Evolutionary conservation across 2,329 filamentous ascomycete genomes (phyloP).

Genomic region (Ceratocystis cubensis): DNA sequence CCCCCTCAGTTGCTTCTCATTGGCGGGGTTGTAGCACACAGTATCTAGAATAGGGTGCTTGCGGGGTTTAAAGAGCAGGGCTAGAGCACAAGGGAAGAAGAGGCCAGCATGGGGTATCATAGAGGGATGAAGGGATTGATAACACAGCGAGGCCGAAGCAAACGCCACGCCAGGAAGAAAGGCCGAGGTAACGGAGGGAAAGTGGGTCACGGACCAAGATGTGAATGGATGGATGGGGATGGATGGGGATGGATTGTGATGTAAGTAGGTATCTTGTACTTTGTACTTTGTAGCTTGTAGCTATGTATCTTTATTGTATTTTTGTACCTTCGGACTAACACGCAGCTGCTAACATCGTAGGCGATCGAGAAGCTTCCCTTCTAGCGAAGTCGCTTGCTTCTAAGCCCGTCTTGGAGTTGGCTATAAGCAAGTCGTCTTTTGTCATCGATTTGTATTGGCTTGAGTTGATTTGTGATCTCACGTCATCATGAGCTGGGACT

Average conservation of each 20-base stretch:
- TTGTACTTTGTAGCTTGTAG: no score
- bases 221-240: not conserved
- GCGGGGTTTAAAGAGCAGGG: not conserved
- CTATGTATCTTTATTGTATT: not conserved
- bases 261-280: not conserved
- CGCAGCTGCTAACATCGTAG: no score
- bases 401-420: no score
- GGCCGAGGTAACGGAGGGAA: conserved; percentile 7
- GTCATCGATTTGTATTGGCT: no score
- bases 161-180: conserved; percentile 2
- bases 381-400: no score
- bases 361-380: not conserved
- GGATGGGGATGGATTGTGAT: not conserved
- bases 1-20: not conserved
- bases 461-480: no score
- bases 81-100: not conserved
- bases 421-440: no score
- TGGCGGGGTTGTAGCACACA: not conserved
- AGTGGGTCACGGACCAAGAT: conserved; percentile 3
- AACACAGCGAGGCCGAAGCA: not conserved
- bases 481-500: no score
- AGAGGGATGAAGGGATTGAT: not conserved
- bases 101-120: not conserved
- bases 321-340: not conserved
- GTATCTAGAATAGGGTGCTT: not conserved